Percentiles rank a stretch among this genome's conserved stretches.
These are phyloP conservation scores for Apiospora marii DNA, from an alignment of 2,329 filamentous ascomycete genomes.

Conservation along the genomic window DNA sequence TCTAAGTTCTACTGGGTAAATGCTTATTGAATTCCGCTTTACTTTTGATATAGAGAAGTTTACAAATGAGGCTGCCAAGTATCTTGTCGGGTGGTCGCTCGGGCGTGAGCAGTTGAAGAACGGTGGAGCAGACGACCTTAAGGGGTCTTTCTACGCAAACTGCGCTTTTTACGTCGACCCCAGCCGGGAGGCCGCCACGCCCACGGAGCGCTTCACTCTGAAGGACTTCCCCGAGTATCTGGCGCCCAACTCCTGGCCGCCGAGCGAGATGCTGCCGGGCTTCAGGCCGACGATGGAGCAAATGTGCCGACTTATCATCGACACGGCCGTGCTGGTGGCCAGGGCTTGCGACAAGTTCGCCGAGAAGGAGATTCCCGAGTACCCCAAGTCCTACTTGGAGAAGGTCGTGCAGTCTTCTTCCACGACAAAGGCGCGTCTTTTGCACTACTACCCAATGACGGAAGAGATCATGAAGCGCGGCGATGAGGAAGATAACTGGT, in stretches of 20 bases:
- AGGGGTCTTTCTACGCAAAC: conserved; percentile 86
- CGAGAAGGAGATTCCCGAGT: conserved; percentile 77
- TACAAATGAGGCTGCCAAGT: conserved; percentile 68
- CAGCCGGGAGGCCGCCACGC: conserved; percentile 66
- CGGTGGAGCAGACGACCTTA: conserved; percentile 79
- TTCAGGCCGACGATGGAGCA: conserved; percentile 77
- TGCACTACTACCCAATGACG: conserved; percentile 87
- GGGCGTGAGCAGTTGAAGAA: conserved; percentile 84
- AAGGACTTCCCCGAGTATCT: conserved; percentile 86
- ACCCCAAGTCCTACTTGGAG: conserved; percentile 82
- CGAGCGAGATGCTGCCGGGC: conserved; percentile 71
- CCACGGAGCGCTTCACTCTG: conserved; percentile 63
- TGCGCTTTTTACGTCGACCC: conserved; percentile 79
- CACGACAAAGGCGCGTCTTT: conserved; percentile 87
- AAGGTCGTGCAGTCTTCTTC: conserved; percentile 84
- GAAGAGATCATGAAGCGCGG: conserved; percentile 44
- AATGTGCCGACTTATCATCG: conserved; percentile 85
- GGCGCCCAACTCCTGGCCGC: conserved; percentile 88
- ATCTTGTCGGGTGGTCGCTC: conserved; percentile 78
- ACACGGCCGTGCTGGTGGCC: conserved; percentile 87
- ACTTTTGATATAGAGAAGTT: conserved; percentile 53
- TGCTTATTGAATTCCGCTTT: conserved; percentile 22
- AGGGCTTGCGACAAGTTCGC: conserved; percentile 90
- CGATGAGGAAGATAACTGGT: conserved; percentile 88
- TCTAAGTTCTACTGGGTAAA: neutral